phyloP scores from a whole-genome alignment of 352 stramenopile species.

The Phytophthora aleatoria region DNA sequence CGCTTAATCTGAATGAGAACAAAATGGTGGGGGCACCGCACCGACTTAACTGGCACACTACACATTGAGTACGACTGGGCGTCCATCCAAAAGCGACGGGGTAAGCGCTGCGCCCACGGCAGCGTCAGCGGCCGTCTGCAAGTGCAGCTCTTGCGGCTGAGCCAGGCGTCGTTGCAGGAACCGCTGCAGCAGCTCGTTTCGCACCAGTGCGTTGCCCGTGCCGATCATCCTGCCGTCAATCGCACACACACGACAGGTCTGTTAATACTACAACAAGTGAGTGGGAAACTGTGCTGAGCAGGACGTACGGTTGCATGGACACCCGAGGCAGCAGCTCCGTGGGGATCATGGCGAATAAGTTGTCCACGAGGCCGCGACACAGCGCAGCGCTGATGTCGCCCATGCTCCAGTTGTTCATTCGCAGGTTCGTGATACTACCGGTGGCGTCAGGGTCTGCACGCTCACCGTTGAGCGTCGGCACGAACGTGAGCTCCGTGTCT shows the following conservation, averaged over 20 bases:
- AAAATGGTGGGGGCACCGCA: slow-evolving; percentile 1
- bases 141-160: slow-evolving; percentile 36
- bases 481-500: slow-evolving; percentile 61
- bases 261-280: background rate
- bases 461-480: slow-evolving; percentile 76
- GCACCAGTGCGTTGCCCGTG: slow-evolving; percentile 71
- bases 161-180: slow-evolving; percentile 47
- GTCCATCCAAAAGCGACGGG: slow-evolving; percentile 32
- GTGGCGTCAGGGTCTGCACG: slow-evolving; percentile 42
- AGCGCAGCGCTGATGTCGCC: slow-evolving; percentile 77
- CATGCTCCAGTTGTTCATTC: slow-evolving; percentile 70
- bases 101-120: slow-evolving; percentile 60
- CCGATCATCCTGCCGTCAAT: slow-evolving; percentile 60
- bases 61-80: slow-evolving; percentile 16
- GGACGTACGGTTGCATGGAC: slow-evolving; percentile 46
- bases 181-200: slow-evolving; percentile 64
- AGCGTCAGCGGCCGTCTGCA: slow-evolving; percentile 60
- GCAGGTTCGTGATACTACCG: slow-evolving; percentile 53
- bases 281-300: background rate
- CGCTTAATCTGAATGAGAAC: background rate
- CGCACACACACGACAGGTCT: background rate
- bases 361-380: slow-evolving; percentile 65
- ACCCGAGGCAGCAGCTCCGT: slow-evolving; percentile 38
- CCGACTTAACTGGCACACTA: slow-evolving; percentile 8
- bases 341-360: slow-evolving; percentile 77